Conservation (phyloP, 2,329 filamentous ascomycete genomes). For the Colletotrichum sansevieriae region DNA sequence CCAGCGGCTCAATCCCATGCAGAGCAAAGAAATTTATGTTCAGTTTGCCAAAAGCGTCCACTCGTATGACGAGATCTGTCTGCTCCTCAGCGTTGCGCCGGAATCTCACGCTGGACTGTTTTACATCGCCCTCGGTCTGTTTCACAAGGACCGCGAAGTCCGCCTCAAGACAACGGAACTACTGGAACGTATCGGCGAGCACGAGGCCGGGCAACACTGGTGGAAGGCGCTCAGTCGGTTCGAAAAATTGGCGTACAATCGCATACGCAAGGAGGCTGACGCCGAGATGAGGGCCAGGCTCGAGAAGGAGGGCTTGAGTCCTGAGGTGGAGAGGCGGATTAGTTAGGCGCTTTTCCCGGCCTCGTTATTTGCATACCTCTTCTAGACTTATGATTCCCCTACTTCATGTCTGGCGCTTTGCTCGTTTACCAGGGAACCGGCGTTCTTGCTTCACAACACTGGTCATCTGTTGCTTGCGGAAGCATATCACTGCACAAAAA, state of each 20-base stretch:
- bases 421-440: slow-evolving; percentile 17
- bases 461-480: background rate
- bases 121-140: slow-evolving; percentile 89
- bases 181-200: slow-evolving; percentile 83
- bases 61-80: slow-evolving; percentile 86
- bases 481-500: background rate
- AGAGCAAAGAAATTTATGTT: slow-evolving; percentile 87
- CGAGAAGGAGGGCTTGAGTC: slow-evolving; percentile 58
- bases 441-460: slow-evolving; percentile 5
- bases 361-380: slow-evolving; percentile 28
- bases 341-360: slow-evolving; percentile 54
- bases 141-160: slow-evolving; percentile 88
- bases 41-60: slow-evolving; percentile 81
- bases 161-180: slow-evolving; percentile 82
- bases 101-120: slow-evolving; percentile 91
- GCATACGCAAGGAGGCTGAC: slow-evolving; percentile 78
- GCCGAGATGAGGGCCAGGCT: slow-evolving; percentile 62
- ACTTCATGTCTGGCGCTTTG: slow-evolving; percentile 23
- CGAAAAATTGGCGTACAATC: slow-evolving; percentile 85
- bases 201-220: slow-evolving; percentile 94
- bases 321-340: slow-evolving; percentile 60
- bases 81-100: slow-evolving; percentile 84
- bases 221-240: slow-evolving; percentile 90
- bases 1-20: slow-evolving; percentile 80
- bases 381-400: slow-evolving; percentile 23